phyloP scores from a whole-genome alignment of 164 flowering plant genomes.

The Vitis amurensis region DNA sequence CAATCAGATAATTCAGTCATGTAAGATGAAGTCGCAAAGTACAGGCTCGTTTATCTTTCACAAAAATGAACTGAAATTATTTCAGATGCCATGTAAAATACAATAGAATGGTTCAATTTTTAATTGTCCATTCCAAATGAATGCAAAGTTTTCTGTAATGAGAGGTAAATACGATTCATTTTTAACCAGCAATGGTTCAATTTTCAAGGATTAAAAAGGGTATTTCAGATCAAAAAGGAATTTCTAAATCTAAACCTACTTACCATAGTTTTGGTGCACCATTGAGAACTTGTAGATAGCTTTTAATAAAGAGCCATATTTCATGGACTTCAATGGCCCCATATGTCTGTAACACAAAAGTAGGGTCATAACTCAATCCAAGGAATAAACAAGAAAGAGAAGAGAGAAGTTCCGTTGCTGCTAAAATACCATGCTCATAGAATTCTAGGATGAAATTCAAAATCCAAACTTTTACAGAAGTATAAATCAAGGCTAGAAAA shows the following conservation, averaged over 20 bases:
- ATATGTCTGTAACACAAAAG: conserved; percentile 57
- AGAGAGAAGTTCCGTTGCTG: neutral
- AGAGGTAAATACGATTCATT: no score
- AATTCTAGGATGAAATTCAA: neutral
- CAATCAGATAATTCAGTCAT: no score
- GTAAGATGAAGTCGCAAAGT: no score
- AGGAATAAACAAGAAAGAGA: neutral
- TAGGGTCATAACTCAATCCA: neutral
- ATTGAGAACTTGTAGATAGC: conserved; percentile 56
- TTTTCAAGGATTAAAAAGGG: neutral
- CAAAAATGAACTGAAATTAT: no score
- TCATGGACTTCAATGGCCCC: conserved; percentile 68
- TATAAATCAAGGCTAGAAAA: neutral
- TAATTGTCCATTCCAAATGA: no score
- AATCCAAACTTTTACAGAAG: neutral
- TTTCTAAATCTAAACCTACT: neutral
- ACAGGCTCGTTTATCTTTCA: no score
- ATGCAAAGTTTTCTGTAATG: no score
- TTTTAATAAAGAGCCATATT: conserved; percentile 57
- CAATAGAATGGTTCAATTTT: no score
- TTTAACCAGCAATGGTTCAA: no score
- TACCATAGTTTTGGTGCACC: conserved; percentile 71
- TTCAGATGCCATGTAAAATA: no score
- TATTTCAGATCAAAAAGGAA: neutral
- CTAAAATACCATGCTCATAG: neutral